Conservation (phyloP, 2,329 filamentous ascomycete species). For the Fusarium avenaceum region DNA sequence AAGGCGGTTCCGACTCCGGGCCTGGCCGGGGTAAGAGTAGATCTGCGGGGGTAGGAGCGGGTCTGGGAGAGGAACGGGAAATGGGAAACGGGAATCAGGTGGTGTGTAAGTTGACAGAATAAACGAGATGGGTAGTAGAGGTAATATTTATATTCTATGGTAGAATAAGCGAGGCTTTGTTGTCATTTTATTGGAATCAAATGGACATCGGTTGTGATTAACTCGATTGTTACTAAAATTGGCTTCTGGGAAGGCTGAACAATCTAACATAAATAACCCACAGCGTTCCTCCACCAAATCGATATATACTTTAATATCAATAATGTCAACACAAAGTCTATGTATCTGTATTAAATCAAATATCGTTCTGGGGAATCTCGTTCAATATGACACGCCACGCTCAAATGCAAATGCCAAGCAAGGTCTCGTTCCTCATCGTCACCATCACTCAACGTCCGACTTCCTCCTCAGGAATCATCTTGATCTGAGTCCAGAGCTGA, state of each 20-base stretch:
- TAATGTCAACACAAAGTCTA: not conserved
- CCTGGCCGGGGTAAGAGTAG: conserved; percentile 7
- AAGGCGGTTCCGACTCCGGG: conserved; percentile 40
- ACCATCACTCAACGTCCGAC: conserved; percentile 17
- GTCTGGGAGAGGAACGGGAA: conserved; percentile 10
- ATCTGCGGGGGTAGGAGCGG: conserved; percentile 45
- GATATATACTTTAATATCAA: too few relatives aligned
- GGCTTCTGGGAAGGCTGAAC: too few relatives aligned
- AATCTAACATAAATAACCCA: too few relatives aligned
- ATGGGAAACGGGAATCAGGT: not conserved
- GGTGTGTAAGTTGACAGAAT: not conserved
- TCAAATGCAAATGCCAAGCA: conserved; percentile 34
- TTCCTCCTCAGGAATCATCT: conserved; percentile 51
- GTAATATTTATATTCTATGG: not conserved
- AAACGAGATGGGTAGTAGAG: not conserved
- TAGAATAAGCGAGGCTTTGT: not conserved
- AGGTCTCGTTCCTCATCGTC: not conserved
- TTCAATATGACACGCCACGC: conserved; percentile 34
- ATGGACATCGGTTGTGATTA: too few relatives aligned
- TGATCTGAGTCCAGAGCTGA: conserved; percentile 55
- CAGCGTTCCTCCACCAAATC: too few relatives aligned
- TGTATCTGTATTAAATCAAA: conserved; percentile 10
- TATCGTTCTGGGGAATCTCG: conserved; percentile 29
- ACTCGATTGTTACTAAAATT: too few relatives aligned
- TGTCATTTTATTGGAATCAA: not conserved